These are phyloP conservation scores for Pestalotiopsis sp. DNA, from an alignment of 2,329 filamentous ascomycete genomes.

Conservation along the genomic window DNA sequence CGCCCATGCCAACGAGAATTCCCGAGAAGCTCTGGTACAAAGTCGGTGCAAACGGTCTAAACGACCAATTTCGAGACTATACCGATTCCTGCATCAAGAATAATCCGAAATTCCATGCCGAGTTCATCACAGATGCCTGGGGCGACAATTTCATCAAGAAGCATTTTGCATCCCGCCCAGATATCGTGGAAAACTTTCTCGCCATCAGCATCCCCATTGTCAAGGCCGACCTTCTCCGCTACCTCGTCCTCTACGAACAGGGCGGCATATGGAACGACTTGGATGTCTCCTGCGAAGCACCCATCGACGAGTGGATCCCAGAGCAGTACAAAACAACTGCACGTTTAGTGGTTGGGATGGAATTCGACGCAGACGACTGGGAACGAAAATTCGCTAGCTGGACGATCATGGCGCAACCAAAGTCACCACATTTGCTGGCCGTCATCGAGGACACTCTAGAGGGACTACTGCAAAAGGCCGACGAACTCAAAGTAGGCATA, in stretches of 20 bases:
- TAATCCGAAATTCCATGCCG: constrained; percentile 27
- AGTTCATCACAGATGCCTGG: background rate
- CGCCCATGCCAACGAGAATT: background rate
- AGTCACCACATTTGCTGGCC: constrained; percentile 25
- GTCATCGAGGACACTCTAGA: constrained; percentile 31
- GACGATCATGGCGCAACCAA: constrained; percentile 31
- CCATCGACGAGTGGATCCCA: constrained; percentile 39
- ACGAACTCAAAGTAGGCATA: background rate
- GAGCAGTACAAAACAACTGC: constrained; percentile 29
- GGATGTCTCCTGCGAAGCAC: constrained; percentile 36
- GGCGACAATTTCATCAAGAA: background rate
- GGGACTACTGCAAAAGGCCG: constrained; percentile 17
- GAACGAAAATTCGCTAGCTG: constrained; percentile 31
- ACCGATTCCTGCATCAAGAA: constrained; percentile 26
- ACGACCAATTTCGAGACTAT: background rate
- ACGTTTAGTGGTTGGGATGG: constrained; percentile 39
- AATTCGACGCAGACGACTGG: constrained; percentile 31
- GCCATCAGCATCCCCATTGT: constrained; percentile 38
- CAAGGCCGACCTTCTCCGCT: constrained; percentile 44
- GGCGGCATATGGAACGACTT: constrained; percentile 45
- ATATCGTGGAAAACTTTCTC: constrained; percentile 38
- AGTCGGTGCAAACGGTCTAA: constrained; percentile 5
- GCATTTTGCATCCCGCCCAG: constrained; percentile 34
- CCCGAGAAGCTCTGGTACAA: constrained; percentile 7
- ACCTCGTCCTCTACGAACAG: constrained; percentile 40